Conservation (phyloP, 108 stramenopile species). For the Pseudonitzschia delicatissima region DNA sequence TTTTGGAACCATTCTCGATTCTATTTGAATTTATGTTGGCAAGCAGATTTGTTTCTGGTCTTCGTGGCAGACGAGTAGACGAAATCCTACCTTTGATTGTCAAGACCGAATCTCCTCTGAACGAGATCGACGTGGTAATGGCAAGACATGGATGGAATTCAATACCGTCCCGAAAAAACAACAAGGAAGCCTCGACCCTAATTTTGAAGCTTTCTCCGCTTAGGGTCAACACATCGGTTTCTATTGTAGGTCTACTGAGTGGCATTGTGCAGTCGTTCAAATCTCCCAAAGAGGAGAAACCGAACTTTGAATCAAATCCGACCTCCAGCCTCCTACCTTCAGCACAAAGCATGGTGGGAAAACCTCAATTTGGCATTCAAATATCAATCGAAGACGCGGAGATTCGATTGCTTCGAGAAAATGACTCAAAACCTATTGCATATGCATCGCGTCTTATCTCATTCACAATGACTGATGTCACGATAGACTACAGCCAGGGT, state of each 20-base stretch:
- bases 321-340: slow-evolving; percentile 1
- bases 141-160: slow-evolving; percentile 23
- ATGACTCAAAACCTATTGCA: slow-evolving; percentile 27
- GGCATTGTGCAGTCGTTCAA: slow-evolving; percentile 15
- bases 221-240: slow-evolving; percentile 25
- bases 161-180: slow-evolving; percentile 6
- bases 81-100: slow-evolving; percentile 20
- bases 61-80: not conserved
- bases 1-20: slow-evolving; percentile 33
- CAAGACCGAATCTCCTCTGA: slow-evolving; percentile 34
- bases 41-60: not conserved
- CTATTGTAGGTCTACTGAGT: slow-evolving; percentile 12
- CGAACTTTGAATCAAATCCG: not conserved
- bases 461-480: slow-evolving; percentile 21
- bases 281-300: not conserved
- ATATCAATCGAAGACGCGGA: slow-evolving; percentile 22
- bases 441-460: slow-evolving; percentile 31
- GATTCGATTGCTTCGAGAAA: slow-evolving; percentile 13
- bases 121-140: slow-evolving; percentile 26
- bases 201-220: slow-evolving; percentile 24
- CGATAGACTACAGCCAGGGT: slow-evolving; percentile 16
- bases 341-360: not conserved
- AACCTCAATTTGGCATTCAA: slow-evolving; percentile 6
- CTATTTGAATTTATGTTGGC: slow-evolving; percentile 7
- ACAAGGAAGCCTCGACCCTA: slow-evolving; percentile 1